phyloP scores from a whole-genome alignment of 257 asterid genomes.

The Scutellaria barbata region DNA sequence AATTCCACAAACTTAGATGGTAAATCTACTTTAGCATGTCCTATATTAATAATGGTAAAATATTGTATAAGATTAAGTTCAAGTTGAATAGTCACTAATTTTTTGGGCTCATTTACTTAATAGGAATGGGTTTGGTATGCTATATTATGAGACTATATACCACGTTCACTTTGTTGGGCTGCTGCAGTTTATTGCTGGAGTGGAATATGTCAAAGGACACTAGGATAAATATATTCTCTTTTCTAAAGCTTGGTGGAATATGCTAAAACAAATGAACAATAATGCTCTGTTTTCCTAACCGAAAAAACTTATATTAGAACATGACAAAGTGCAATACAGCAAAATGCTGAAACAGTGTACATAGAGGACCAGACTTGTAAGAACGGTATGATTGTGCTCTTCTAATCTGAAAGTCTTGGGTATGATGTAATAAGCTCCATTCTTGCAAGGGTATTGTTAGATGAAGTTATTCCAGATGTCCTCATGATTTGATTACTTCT shows the following conservation, averaged over 20 bases:
- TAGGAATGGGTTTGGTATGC: constrained; percentile 24
- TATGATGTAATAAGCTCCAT: constrained; percentile 5
- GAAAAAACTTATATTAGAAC: not conserved
- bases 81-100: constrained; percentile 1
- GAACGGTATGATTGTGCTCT: not conserved
- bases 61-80: constrained; percentile 10
- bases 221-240: no score
- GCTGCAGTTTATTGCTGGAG: constrained; percentile 8
- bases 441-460: not conserved
- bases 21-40: constrained; percentile 41
- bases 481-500: constrained; percentile 4
- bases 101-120: constrained; percentile 13
- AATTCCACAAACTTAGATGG: constrained; percentile 90
- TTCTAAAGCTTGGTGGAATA: not conserved
- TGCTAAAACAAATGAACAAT: not conserved
- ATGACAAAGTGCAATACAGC: not conserved
- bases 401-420: constrained; percentile 25
- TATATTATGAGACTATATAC: not conserved
- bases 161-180: constrained; percentile 2
- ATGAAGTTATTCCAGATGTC: not conserved
- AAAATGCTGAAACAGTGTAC: not conserved
- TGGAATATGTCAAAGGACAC: not conserved
- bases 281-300: not conserved
- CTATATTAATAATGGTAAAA: constrained; percentile 21
- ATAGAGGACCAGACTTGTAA: not conserved